These are phyloP conservation scores for Tetradesmus lagerheimii DNA, from an alignment of 139 green algal species.

Conservation along the genomic window DNA sequence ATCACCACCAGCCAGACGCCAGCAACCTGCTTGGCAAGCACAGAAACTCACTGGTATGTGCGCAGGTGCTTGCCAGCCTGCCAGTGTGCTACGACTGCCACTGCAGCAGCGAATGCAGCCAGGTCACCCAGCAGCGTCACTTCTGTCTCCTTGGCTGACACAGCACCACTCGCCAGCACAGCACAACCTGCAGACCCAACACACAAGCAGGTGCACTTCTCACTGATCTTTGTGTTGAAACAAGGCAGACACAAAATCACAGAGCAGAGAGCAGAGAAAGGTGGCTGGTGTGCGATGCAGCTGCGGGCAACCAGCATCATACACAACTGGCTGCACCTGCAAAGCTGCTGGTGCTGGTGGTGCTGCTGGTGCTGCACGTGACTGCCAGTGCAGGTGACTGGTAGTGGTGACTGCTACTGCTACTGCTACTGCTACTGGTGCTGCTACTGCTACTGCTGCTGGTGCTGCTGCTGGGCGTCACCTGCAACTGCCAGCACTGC, in stretches of 20 bases:
- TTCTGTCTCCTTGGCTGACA: conserved; percentile 40
- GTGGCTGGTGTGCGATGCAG: too few relatives aligned
- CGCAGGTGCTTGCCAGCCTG: conserved; percentile 49
- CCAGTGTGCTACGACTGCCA: conserved; percentile 59
- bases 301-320: too few relatives aligned
- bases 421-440: too few relatives aligned
- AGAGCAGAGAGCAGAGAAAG: too few relatives aligned
- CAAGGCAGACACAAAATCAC: too few relatives aligned
- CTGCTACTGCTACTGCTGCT: not conserved
- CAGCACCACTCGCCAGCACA: conserved; percentile 60
- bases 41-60: not conserved
- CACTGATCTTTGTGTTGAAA: too few relatives aligned
- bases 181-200: conserved; percentile 45
- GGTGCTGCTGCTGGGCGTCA: conserved; percentile 1
- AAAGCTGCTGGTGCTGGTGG: too few relatives aligned
- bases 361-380: too few relatives aligned
- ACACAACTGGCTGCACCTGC: too few relatives aligned
- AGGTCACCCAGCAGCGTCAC: conserved; percentile 75
- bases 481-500: conserved; percentile 59
- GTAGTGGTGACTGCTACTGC: too few relatives aligned
- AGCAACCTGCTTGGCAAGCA: not conserved
- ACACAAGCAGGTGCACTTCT: not conserved
- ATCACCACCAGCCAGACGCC: not conserved
- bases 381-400: too few relatives aligned
- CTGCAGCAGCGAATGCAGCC: conserved; percentile 59